Base-by-base conservation (phyloP, 1,284 basidiomycete genomes). In the Amylostereum chailletii region DNA sequence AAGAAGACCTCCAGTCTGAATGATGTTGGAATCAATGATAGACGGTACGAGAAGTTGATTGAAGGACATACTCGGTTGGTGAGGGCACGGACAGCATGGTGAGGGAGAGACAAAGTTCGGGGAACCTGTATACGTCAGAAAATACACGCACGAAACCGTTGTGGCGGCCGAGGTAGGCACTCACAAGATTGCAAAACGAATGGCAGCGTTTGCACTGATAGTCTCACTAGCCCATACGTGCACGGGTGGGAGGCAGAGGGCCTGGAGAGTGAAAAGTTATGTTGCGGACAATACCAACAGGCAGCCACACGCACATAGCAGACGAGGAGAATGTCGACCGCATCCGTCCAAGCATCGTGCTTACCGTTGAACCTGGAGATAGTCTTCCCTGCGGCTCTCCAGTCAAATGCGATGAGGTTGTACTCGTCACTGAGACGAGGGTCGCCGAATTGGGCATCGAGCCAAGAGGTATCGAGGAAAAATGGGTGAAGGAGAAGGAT, bases 391-490 rank as follows among this genome's bases (percentile, higher is more conserved):
- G 71, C 70, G 10, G 74, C 71, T 5, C 86, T 76, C 58, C 78
- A 75, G 63, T 89, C 86, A 60, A 89, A 82, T 5, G 83, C 81
- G 53, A 89, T 77, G 29, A 88, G 60, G 59, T 89, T 89, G 62
- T 74, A 86, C 39, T 69, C 64, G 0, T 64, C 60, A 53, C 71
- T 62, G 34, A 89, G 64, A 42, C 86, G 72, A 1, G 75, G 75
- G 63, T 89, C 84, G 31, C 77, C 76, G 44, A 86, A 75, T 53
- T 88, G 86, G 33, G 72, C 66, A 36, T 72, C 70, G 49, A 86
- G 67, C 86, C 86, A 89, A 50, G 74, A 71, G 1, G 78, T 77
- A 64, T 86, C 83, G 48, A 89, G 68, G 57, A 82, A 78, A 37
- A 75, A 65, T 2, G 86, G 83, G 55, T 83, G 86, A 1, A 89